A percentile compares a stretch with the other conserved stretches of the same genome.
phyloP scores from a whole-genome alignment of 352 stramenopile genomes.

The Globisporangium alternatum region DNA sequence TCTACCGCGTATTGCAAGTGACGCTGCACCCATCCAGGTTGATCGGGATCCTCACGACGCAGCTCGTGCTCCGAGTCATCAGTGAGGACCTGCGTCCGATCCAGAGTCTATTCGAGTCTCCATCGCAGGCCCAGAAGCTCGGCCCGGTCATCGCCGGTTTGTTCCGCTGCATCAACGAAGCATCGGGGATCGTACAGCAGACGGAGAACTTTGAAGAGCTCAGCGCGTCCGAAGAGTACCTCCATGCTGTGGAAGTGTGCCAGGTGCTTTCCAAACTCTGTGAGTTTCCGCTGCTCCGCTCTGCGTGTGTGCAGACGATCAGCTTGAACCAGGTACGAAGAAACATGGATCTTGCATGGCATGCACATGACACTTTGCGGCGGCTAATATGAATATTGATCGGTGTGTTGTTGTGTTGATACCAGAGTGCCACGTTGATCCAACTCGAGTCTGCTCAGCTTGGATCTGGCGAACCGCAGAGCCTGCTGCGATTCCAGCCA shows the following conservation, averaged over 20 bases:
- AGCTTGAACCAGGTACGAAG: conserved; percentile 70
- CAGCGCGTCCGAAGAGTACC: conserved; percentile 57
- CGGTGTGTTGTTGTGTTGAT: background rate
- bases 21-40: conserved; percentile 69
- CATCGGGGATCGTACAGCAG: conserved; percentile 35
- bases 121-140: conserved; percentile 32
- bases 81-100: conserved; percentile 56
- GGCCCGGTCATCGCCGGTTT: conserved; percentile 50
- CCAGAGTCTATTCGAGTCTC: conserved; percentile 42
- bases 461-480: conserved; percentile 43
- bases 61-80: conserved; percentile 60
- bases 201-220: conserved; percentile 40
- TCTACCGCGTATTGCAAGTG: conserved; percentile 68
- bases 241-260: conserved; percentile 57
- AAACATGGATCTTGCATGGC: background rate
- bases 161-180: conserved; percentile 57
- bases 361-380: background rate
- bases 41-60: conserved; percentile 41
- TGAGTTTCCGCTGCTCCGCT: conserved; percentile 40
- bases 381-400: background rate
- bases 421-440: conserved; percentile 61
- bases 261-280: conserved; percentile 63
- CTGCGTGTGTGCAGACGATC: conserved; percentile 50
- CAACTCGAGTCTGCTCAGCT: conserved; percentile 64
- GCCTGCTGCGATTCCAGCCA: conserved; percentile 55